phyloP scores from a whole-genome alignment of 2,329 filamentous ascomycete species.

The Myriosclerotinia curreyana region DNA sequence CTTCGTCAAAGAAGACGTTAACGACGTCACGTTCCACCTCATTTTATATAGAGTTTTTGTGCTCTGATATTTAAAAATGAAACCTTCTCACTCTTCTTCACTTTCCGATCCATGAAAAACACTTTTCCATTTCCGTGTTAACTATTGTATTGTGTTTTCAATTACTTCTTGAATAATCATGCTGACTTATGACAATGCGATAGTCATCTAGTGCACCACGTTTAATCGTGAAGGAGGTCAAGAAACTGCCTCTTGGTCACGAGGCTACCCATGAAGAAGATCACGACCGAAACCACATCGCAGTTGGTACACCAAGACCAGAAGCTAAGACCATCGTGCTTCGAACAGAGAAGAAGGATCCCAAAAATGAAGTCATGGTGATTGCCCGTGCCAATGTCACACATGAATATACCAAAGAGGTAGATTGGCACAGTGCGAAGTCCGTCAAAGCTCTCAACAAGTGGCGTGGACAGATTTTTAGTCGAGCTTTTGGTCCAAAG shows the following conservation, averaged over 20 bases:
- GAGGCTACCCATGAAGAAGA: not conserved
- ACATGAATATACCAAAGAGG: not conserved
- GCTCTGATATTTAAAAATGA: too few species aligned
- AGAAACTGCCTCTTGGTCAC: not conserved
- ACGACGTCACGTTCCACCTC: too few species aligned
- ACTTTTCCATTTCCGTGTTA: not conserved
- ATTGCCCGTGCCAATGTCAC: not conserved
- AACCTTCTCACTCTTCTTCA: too few species aligned
- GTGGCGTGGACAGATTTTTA: conserved; percentile 5
- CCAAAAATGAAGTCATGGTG: not conserved
- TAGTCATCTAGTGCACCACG: too few species aligned
- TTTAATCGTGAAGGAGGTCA: not conserved
- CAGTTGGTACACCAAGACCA: not conserved
- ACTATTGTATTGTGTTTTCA: not conserved
- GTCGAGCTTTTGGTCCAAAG: not conserved
- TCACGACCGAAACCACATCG: not conserved
- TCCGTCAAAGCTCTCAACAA: not conserved
- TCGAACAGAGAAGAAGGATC: not conserved
- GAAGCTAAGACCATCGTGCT: not conserved
- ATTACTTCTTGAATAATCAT: not conserved
- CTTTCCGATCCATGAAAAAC: too few species aligned
- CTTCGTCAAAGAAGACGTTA: too few species aligned
- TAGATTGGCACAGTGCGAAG: not conserved
- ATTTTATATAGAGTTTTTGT: too few species aligned
- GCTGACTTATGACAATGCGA: not conserved